These are phyloP conservation scores for Sarocladium kiliense DNA, from an alignment of 2,329 filamentous ascomycete genomes.

Conservation along the genomic window DNA sequence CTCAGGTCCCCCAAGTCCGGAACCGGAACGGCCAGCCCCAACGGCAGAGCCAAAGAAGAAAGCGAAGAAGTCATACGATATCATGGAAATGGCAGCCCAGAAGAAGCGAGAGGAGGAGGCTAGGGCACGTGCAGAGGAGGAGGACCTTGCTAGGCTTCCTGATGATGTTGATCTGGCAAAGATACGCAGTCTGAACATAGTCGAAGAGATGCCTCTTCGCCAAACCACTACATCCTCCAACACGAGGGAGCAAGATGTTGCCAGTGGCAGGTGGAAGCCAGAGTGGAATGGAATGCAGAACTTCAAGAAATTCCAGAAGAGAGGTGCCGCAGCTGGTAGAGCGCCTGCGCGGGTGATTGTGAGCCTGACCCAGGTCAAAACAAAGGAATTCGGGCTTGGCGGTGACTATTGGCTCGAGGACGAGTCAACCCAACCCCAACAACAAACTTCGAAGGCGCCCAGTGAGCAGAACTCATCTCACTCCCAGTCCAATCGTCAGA, in stretches of 20 bases:
- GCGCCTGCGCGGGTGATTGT: slow-evolving; percentile 56
- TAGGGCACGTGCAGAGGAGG: slow-evolving; percentile 47
- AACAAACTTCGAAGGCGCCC: neutral
- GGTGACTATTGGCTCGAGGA: slow-evolving; percentile 72
- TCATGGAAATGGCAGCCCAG: slow-evolving; percentile 61
- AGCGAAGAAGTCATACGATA: slow-evolving; percentile 57
- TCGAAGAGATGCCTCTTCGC: slow-evolving; percentile 61
- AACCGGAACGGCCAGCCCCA: slow-evolving; percentile 17
- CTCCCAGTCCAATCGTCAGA: neutral
- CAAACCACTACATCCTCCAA: slow-evolving; percentile 21
- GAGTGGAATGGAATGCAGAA: slow-evolving; percentile 93
- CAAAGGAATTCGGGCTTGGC: slow-evolving; percentile 67
- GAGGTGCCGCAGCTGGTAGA: slow-evolving; percentile 43
- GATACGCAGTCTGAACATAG: slow-evolving; percentile 67
- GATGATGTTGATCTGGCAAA: slow-evolving; percentile 67
- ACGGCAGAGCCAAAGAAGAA: slow-evolving; percentile 35
- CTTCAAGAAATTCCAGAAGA: slow-evolving; percentile 79
- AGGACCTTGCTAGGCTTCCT: slow-evolving; percentile 44
- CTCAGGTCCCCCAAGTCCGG: slow-evolving; percentile 24
- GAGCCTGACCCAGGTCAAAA: slow-evolving; percentile 63
- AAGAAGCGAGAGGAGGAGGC: slow-evolving; percentile 63
- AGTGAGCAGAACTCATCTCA: neutral
- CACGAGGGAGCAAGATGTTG: slow-evolving; percentile 43
- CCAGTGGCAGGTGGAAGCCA: slow-evolving; percentile 68
- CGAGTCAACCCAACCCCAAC: slow-evolving; percentile 25